Evolutionary conservation across 352 stramenopile genomes (phyloP).

Genomic region (Pythium chondricola): DNA sequence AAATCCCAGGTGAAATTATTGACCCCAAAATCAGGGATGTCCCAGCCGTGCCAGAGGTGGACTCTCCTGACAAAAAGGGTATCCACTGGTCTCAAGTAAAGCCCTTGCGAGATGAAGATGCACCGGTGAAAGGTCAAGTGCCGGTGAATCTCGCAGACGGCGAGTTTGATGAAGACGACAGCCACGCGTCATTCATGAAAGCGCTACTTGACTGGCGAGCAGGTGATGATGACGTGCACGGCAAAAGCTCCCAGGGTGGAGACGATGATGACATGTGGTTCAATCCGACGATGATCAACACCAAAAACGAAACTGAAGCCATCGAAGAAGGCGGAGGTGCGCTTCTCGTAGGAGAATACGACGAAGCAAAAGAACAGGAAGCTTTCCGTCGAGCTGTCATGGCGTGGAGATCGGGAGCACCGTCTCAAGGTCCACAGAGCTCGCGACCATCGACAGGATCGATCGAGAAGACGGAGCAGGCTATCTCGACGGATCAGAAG

Average conservation of each 20-base stretch:
- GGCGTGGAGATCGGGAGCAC: conserved; percentile 44
- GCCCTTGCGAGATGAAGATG: conserved; percentile 37
- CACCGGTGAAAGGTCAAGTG: conserved; percentile 15
- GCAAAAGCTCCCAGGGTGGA: conserved; percentile 9
- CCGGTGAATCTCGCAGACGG: conserved; percentile 73
- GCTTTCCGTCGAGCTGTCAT: conserved; percentile 52
- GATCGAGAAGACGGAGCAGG: conserved; percentile 43
- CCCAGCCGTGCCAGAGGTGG: conserved; percentile 18
- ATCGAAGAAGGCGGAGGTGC: conserved; percentile 22
- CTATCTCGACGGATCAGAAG: conserved; percentile 28
- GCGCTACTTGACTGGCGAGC: conserved; percentile 70
- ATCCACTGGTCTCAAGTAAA: conserved; percentile 72
- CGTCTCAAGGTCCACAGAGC: background rate
- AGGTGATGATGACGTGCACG: conserved; percentile 21
- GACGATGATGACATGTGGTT: conserved; percentile 48
- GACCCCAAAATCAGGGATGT: conserved; percentile 51
- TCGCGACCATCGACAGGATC: conserved; percentile 5
- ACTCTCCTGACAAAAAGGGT: conserved; percentile 13
- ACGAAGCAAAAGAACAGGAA: conserved; percentile 63
- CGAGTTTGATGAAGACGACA: conserved; percentile 65
- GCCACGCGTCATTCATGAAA: conserved; percentile 76
- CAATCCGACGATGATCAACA: conserved; percentile 31
- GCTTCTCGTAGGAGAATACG: conserved; percentile 52
- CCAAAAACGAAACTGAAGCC: conserved; percentile 3
- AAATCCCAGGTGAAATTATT: conserved; percentile 33